Percentiles rank a stretch among this genome's conserved stretches.
Evolutionary conservation across 768 basidiomycete species (phyloP).

Genomic region (Macrolepiota fuliginosa): DNA sequence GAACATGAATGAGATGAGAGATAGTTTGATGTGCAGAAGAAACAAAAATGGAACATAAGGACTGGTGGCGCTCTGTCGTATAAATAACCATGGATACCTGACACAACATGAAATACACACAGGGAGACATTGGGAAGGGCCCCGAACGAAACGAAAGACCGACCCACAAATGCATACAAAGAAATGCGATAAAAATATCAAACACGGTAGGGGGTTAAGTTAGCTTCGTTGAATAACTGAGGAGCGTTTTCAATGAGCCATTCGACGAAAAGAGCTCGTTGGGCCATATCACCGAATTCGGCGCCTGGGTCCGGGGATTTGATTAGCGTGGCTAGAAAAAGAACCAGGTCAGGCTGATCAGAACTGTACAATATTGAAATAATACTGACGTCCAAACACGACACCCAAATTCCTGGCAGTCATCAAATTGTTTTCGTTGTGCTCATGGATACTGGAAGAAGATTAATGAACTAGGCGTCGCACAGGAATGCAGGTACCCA

Average conservation of each 20-base stretch:
- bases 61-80: neutral
- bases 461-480: slow-evolving; percentile 23
- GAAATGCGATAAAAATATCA: slow-evolving; percentile 18
- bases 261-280: slow-evolving; percentile 89
- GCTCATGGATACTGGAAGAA: slow-evolving; percentile 52
- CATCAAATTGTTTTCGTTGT: slow-evolving; percentile 83
- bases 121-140: neutral
- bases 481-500: slow-evolving; percentile 35
- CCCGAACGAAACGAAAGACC: neutral
- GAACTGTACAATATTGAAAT: neutral
- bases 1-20: slow-evolving; percentile 6
- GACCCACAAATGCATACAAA: slow-evolving; percentile 8
- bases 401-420: slow-evolving; percentile 93
- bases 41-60: neutral
- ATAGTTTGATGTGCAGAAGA: slow-evolving; percentile 8
- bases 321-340: slow-evolving; percentile 82
- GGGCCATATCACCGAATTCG: slow-evolving; percentile 98
- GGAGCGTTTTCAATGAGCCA: slow-evolving; percentile 92
- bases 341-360: slow-evolving; percentile 5
- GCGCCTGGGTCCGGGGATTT: slow-evolving; percentile 80
- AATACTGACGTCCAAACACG: slow-evolving; percentile 91
- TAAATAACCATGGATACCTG: slow-evolving; percentile 13
- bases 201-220: slow-evolving; percentile 16
- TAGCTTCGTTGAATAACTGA: slow-evolving; percentile 39
- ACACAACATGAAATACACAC: slow-evolving; percentile 7